Conservation (phyloP, 177 flowering plant genomes). For the Vitis hybrid region DNA sequence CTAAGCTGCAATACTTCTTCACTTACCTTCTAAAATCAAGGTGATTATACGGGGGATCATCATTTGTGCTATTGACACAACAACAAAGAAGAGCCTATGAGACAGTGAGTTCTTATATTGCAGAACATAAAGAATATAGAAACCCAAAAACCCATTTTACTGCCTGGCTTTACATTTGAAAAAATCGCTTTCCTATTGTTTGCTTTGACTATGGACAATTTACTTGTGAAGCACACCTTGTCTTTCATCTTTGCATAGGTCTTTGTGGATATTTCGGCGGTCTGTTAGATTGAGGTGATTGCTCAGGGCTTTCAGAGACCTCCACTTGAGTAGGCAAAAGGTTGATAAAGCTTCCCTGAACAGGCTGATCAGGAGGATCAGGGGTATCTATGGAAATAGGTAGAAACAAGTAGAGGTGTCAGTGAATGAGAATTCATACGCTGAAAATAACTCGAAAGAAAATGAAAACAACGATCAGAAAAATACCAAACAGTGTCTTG, state of each 20-base stretch:
- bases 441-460: background rate
- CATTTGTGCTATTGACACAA: no score
- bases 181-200: no score
- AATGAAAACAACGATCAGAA: background rate
- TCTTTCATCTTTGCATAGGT: slow-evolving; percentile 25
- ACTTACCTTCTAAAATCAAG: no score
- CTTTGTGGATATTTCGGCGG: slow-evolving; percentile 26
- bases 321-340: slow-evolving; percentile 38
- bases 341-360: slow-evolving; percentile 34
- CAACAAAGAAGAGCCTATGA: no score
- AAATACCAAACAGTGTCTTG: slow-evolving; percentile 55
- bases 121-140: no score
- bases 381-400: slow-evolving; percentile 22
- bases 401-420: background rate
- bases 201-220: no score
- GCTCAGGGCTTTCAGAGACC: slow-evolving; percentile 38
- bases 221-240: no score
- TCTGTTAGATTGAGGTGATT: slow-evolving; percentile 20
- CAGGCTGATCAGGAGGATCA: slow-evolving; percentile 24
- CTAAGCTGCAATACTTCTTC: no score
- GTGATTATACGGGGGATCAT: no score
- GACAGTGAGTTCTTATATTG: no score
- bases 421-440: slow-evolving; percentile 1
- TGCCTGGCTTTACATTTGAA: no score
- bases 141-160: no score